Evolutionary conservation across 192 early-diverging fungal species (phyloP), one percentile per base, ranked within the genome.

Genomic region (Coemansia sp.): DNA sequence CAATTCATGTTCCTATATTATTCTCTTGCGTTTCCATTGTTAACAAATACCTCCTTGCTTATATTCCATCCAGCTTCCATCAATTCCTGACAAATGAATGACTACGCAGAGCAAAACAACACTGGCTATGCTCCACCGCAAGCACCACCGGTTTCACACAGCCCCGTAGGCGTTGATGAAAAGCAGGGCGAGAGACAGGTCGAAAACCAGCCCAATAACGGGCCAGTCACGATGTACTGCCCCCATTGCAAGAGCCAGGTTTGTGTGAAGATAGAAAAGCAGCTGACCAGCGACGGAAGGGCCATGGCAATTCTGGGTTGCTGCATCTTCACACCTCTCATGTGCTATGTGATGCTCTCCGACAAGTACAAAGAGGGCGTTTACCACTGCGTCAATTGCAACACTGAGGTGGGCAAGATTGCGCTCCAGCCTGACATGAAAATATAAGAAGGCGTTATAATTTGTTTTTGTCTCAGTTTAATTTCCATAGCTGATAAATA

Each of bases 271-370:
- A 14, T 53, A 30, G 50, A 53, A 3, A 53, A 31, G 28, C 50
- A 53, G 50, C 50, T 31, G 15, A 28, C 30, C 14, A 53, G 30
- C 30, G 30, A 53, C 50, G 50, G 50, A 31, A 53, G 19, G 28
- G 15, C 50, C 6, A 47, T 47, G 44, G 44, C 44, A 20, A 47
- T 47, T 23, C 19, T 47, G 5, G 44, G 44, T 22, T 47, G 44
- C 22, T 47, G 44, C 44, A 23, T 47, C 6, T 47, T 47, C 22
- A 47, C 44, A 23, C 44, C 44, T 6, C 44, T 47, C 10, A 47
- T 47, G 44, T 47, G 45, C 45, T 48, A 48, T 25, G 45, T 48
- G 45, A 48, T 48, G 45, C 45, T 48, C 23, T 48, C 45, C 23
- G 45, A 48, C 45, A 22, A 48, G 22, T 48, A 48, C 22, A 48